Evolutionary conservation across 768 basidiomycete species (phyloP), one percentile per base, ranked within the genome.

Genomic region (Mycena indigotica): DNA sequence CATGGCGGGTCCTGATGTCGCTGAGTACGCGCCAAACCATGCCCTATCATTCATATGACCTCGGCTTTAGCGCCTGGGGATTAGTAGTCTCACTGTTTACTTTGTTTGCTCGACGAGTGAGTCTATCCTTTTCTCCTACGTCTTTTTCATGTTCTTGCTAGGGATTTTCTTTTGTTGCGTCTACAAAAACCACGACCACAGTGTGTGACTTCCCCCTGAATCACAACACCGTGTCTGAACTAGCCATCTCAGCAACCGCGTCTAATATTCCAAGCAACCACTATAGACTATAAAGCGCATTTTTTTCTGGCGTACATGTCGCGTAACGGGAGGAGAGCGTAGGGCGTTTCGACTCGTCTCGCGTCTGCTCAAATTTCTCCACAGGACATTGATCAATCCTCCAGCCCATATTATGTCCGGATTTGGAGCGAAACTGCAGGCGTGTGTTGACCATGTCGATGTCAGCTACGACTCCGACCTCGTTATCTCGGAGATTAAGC

Each of bases 121-220:
- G 12, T 57, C 26, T 6, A 60, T 24, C 46, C 35, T 58, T 50
- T 30, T 40, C 52, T 59, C 57, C 63, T 58, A 55, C 55, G 26
- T 44, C 21, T 49, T 55, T 23, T 61, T 50, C 26, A 40, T 62
- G 45, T 45, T n/a, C 38, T 48, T 28, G 44, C 24, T 64, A 91
- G 89, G 89, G 89, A 32, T 91, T 84, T 65, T 74, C 81, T n/a
- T 90, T 87, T 61, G 74, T 85, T 63, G 82, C 89, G 24, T 77
- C 81, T n/a, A 76, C 84, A 29, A 84, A 84, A 62, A 77, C 80
- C 5, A 81, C 80, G 29, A 80, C 79, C 58, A 62, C 80, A 28
- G 88, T 88, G 60, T 70, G 49, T n/a, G 30, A n/a, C n/a, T n/a
- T n/a, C 29, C 28, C 52, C 21, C 48, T 57, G 21, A n/a, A 39